Conservation (phyloP, 768 basidiomycete species). For the Phylloporus arenicola region DNA sequence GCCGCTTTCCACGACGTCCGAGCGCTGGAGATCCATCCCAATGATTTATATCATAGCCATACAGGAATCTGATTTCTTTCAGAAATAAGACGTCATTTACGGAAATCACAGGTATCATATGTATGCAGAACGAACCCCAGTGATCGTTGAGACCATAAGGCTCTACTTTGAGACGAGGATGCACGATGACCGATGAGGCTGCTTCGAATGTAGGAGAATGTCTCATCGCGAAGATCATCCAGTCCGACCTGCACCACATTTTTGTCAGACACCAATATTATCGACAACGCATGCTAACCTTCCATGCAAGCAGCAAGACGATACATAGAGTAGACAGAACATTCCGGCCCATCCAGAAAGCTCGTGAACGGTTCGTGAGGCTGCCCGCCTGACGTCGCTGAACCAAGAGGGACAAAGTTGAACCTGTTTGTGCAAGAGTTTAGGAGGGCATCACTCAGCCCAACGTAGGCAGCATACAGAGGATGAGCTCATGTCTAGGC, state of each 20-base stretch:
- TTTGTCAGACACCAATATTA: not conserved
- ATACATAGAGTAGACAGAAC: constrained; percentile 44
- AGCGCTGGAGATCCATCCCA: no score
- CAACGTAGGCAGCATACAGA: not conserved
- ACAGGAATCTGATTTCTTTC: no score
- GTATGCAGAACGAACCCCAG: no score
- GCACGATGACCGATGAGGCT: constrained; percentile 17
- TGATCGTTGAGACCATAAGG: no score
- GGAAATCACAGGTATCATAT: no score
- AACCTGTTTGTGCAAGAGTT: constrained; percentile 36
- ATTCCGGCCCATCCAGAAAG: constrained; percentile 12
- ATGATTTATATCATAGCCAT: no score
- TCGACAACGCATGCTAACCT: constrained; percentile 20
- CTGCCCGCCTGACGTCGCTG: constrained; percentile 1
- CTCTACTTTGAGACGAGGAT: constrained; percentile 13
- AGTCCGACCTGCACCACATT: constrained; percentile 11
- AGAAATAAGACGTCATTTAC: no score
- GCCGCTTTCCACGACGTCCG: no score
- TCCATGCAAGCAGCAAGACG: constrained; percentile 37
- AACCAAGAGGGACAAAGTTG: constrained; percentile 29
- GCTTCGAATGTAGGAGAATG: constrained; percentile 10
- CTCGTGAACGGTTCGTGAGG: not conserved
- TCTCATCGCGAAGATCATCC: constrained; percentile 14
- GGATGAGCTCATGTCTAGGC: constrained; percentile 21
- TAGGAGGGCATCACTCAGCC: constrained; percentile 22